These are phyloP conservation scores for Caloboletus inedulis DNA, from an alignment of 1,284 basidiomycete genomes.

Conservation along the genomic window DNA sequence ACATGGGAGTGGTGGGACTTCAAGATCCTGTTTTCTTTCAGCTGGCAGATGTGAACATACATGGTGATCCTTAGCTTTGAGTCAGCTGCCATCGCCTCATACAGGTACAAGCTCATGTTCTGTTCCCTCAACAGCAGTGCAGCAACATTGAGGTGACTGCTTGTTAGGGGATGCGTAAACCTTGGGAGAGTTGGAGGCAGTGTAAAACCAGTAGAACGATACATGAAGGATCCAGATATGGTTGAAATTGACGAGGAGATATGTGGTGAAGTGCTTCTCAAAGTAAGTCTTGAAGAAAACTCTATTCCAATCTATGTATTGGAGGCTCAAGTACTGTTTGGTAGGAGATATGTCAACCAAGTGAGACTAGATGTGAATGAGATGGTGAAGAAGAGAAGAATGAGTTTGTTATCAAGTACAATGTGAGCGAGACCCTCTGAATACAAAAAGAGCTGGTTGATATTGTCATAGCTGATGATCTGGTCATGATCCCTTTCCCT, in stretches of 20 bases:
- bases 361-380: slow-evolving; percentile 57
- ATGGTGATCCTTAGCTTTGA: too few relatives aligned
- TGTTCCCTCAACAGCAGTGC: too few relatives aligned
- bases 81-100: too few relatives aligned
- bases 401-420: slow-evolving; percentile 67
- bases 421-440: slow-evolving; percentile 96
- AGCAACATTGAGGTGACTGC: too few relatives aligned
- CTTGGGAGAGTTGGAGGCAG: slow-evolving; percentile 92
- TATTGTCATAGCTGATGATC: slow-evolving; percentile 98
- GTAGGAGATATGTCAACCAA: slow-evolving; percentile 87
- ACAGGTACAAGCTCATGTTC: too few relatives aligned
- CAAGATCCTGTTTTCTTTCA: too few relatives aligned
- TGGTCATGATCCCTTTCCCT: slow-evolving; percentile 94
- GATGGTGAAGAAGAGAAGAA: background rate
- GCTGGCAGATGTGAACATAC: too few relatives aligned
- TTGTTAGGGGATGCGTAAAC: slow-evolving; percentile 76
- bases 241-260: slow-evolving; percentile 96
- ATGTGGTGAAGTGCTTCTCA: slow-evolving; percentile 89
- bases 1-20: too few relatives aligned
- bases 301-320: slow-evolving; percentile 85
- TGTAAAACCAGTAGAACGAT: slow-evolving; percentile 91
- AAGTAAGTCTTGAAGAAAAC: slow-evolving; percentile 98
- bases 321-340: slow-evolving; percentile 89
- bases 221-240: slow-evolving; percentile 95
- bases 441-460: slow-evolving; percentile 99